Evolutionary conservation across 2,329 filamentous ascomycete species (phyloP).

Genomic region (Colletotrichum simmondsii): DNA sequence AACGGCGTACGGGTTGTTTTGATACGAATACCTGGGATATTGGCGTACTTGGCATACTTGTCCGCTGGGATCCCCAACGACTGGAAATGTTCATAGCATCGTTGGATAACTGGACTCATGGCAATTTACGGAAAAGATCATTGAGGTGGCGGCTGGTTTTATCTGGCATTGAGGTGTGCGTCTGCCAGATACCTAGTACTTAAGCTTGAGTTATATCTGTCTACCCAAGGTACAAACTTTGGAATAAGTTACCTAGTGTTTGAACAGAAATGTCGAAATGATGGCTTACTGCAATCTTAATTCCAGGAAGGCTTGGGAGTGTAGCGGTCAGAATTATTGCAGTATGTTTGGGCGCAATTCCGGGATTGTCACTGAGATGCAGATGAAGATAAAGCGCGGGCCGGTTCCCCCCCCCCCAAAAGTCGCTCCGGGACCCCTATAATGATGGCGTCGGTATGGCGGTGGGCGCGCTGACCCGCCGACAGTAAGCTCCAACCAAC

Average conservation of each 20-base stretch:
- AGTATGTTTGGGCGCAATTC: accelerated
- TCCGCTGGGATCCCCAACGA: neutral
- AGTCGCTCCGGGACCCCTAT: no score
- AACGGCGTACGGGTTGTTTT: conserved; percentile 18
- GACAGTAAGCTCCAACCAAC: neutral
- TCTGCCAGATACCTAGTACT: neutral
- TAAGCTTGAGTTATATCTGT: neutral
- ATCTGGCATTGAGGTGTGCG: neutral
- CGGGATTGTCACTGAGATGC: neutral
- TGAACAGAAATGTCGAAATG: neutral
- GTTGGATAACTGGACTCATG: conserved; percentile 12
- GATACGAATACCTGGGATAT: conserved; percentile 34
- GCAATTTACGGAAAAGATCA: conserved; percentile 15
- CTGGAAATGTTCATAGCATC: conserved; percentile 5
- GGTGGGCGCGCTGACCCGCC: neutral
- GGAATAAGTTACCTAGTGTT: neutral
- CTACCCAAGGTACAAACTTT: neutral
- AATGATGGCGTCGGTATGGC: no score
- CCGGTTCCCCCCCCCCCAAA: no score
- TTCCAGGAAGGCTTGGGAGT: neutral
- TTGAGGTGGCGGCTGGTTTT: neutral
- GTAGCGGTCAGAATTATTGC: neutral
- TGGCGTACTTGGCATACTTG: conserved; percentile 22
- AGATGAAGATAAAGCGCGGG: no score
- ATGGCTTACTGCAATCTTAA: neutral